Conservation (phyloP, 164 flowering plant species). For the Stephania japonica region DNA sequence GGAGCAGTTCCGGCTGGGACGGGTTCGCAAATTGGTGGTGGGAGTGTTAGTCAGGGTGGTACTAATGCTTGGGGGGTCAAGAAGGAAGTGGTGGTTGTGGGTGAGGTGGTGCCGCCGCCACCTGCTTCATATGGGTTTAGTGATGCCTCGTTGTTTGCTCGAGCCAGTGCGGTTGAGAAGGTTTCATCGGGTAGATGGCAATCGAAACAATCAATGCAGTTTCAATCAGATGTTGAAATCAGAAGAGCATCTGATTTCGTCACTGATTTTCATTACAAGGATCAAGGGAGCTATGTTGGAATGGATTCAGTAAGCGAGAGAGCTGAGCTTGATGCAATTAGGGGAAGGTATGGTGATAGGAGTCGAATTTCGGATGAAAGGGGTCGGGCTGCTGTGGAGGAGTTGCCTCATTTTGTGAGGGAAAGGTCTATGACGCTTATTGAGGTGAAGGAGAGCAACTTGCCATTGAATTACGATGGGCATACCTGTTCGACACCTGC, state of each 20-base stretch:
- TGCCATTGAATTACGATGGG: neutral
- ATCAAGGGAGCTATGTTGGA: slow-evolving; percentile 9
- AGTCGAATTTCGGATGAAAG: slow-evolving; percentile 27
- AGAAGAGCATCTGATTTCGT: slow-evolving; percentile 16
- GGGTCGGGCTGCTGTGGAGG: slow-evolving; percentile 29
- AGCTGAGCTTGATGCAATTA: slow-evolving; percentile 21
- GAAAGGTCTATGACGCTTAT: slow-evolving; percentile 19
- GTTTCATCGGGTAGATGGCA: slow-evolving; percentile 93
- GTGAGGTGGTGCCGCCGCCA: slow-evolving; percentile 37
- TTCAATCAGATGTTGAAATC: slow-evolving; percentile 47
- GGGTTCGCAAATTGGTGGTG: slow-evolving; percentile 22
- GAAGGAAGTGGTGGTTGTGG: slow-evolving; percentile 40
- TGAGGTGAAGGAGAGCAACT: slow-evolving; percentile 21
- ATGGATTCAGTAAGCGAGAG: slow-evolving; percentile 22
- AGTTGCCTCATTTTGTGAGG: slow-evolving; percentile 26
- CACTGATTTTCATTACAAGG: slow-evolving; percentile 16
- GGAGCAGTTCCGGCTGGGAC: slow-evolving; percentile 30
- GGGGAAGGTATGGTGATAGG: slow-evolving; percentile 33
- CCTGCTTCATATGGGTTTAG: slow-evolving; percentile 41
- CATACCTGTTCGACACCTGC: slow-evolving; percentile 19
- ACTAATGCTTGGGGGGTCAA: slow-evolving; percentile 73
- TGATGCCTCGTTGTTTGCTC: slow-evolving; percentile 58
- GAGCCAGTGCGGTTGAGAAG: slow-evolving; percentile 91
- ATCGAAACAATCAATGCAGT: slow-evolving; percentile 40
- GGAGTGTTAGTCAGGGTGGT: slow-evolving; percentile 22